phyloP scores from a whole-genome alignment of 768 basidiomycete species.

The Mycena chlorophos region DNA sequence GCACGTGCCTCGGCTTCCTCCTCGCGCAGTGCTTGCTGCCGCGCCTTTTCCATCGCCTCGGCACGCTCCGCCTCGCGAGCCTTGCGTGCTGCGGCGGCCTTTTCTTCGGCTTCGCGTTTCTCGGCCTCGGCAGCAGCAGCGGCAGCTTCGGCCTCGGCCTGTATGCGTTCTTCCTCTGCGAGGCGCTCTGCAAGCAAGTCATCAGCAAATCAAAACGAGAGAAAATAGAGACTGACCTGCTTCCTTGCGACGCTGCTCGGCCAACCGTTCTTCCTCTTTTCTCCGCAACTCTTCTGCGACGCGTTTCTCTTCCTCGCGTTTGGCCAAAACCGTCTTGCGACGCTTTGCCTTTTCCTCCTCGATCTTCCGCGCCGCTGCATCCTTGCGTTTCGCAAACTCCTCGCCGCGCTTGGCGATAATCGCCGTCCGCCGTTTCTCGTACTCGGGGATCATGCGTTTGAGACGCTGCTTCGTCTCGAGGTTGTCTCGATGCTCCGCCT shows the following conservation, averaged over 20 bases:
- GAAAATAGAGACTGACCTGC: conserved; percentile 46
- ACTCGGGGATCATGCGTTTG: conserved; percentile 72
- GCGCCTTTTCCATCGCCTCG: conserved; percentile 53
- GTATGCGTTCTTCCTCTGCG: conserved; percentile 55
- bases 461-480: conserved; percentile 77
- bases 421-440: conserved; percentile 47
- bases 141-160: conserved; percentile 51
- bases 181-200: conserved; percentile 39
- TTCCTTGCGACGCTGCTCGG: conserved; percentile 46
- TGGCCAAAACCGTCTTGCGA: conserved; percentile 53
- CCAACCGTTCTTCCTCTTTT: conserved; percentile 52
- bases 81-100: conserved; percentile 48
- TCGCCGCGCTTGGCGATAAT: conserved; percentile 59
- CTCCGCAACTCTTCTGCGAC: conserved; percentile 42
- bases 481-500: conserved; percentile 60
- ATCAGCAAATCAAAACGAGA: not conserved
- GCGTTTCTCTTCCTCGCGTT: conserved; percentile 56
- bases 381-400: conserved; percentile 63
- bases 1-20: conserved; percentile 64
- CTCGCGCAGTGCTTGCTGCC: conserved; percentile 62
- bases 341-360: conserved; percentile 83
- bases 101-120: conserved; percentile 66
- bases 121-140: conserved; percentile 50
- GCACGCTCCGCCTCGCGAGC: conserved; percentile 52
- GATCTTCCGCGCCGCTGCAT: conserved; percentile 64